Conservation (phyloP, 2,329 filamentous ascomycete species). For the Aspergillus japonicus region DNA sequence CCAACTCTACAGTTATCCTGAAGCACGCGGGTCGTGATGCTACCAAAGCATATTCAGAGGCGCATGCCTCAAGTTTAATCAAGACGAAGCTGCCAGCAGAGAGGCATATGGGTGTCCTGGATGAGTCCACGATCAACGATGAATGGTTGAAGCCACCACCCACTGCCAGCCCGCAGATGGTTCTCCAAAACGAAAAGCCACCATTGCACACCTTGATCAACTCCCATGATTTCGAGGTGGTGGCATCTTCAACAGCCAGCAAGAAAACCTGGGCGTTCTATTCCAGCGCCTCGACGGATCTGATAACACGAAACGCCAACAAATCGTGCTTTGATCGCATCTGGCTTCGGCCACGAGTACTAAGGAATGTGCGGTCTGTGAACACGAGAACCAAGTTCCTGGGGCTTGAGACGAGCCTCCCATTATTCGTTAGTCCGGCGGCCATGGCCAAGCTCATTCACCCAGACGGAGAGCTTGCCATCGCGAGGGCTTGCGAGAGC, state of each 20-base stretch:
- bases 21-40: slow-evolving; percentile 49
- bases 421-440: slow-evolving; percentile 63
- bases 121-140: slow-evolving; percentile 49
- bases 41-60: slow-evolving; percentile 45
- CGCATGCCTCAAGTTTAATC: slow-evolving; percentile 50
- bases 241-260: slow-evolving; percentile 55
- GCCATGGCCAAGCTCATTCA: slow-evolving; percentile 65
- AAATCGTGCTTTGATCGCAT: slow-evolving; percentile 55
- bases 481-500: slow-evolving; percentile 54
- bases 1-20: slow-evolving; percentile 38
- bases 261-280: slow-evolving; percentile 69
- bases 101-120: slow-evolving; percentile 52
- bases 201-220: slow-evolving; percentile 57
- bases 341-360: slow-evolving; percentile 58
- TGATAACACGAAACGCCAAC: slow-evolving; percentile 58
- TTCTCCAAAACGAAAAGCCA: slow-evolving; percentile 44
- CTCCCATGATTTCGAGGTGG: slow-evolving; percentile 60
- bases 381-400: slow-evolving; percentile 55
- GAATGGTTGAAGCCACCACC: slow-evolving; percentile 48
- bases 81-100: slow-evolving; percentile 43
- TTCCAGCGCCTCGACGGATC: slow-evolving; percentile 64
- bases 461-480: slow-evolving; percentile 59
- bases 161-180: slow-evolving; percentile 27
- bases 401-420: slow-evolving; percentile 52
- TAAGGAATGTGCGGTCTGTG: slow-evolving; percentile 57